Evolutionary conservation across 75 land plant species (phyloP).

Genomic region (Pinus albicaulis): DNA sequence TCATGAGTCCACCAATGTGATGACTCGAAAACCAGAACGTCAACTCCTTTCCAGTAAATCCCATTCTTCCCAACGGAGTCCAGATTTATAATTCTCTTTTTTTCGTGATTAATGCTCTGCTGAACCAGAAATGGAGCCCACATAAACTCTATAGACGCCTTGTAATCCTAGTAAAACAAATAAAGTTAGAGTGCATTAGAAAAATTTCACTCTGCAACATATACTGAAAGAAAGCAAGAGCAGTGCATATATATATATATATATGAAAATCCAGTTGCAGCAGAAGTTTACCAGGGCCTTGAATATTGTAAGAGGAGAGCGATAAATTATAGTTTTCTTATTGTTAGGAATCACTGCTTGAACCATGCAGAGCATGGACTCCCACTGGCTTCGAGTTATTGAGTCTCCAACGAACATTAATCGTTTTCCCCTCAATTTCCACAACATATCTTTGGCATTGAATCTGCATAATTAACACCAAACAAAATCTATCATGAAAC

Average conservation of each 20-base stretch:
- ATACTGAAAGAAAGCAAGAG: not conserved
- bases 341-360: slow-evolving; percentile 57
- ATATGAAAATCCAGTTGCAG: not conserved
- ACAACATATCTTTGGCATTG: slow-evolving; percentile 69
- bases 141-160: slow-evolving; percentile 76
- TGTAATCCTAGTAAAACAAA: slow-evolving; percentile 50
- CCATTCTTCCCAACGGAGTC: slow-evolving; percentile 59
- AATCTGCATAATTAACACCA: slow-evolving; percentile 39
- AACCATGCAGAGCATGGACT: slow-evolving; percentile 78
- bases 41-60: slow-evolving; percentile 54
- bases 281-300: slow-evolving; percentile 31
- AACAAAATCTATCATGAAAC: not conserved
- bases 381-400: slow-evolving; percentile 84
- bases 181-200: not conserved
- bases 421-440: slow-evolving; percentile 59
- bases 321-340: slow-evolving; percentile 6
- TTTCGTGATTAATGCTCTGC: slow-evolving; percentile 14
- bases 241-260: not conserved
- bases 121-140: slow-evolving; percentile 83
- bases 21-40: slow-evolving; percentile 66
- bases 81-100: slow-evolving; percentile 36
- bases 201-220: too few species aligned
- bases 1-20: slow-evolving; percentile 88
- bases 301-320: slow-evolving; percentile 10
- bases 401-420: slow-evolving; percentile 89